Evolutionary conservation across 2,329 filamentous ascomycete genomes (phyloP).

Genomic region (Cytospora paraplurivora): DNA sequence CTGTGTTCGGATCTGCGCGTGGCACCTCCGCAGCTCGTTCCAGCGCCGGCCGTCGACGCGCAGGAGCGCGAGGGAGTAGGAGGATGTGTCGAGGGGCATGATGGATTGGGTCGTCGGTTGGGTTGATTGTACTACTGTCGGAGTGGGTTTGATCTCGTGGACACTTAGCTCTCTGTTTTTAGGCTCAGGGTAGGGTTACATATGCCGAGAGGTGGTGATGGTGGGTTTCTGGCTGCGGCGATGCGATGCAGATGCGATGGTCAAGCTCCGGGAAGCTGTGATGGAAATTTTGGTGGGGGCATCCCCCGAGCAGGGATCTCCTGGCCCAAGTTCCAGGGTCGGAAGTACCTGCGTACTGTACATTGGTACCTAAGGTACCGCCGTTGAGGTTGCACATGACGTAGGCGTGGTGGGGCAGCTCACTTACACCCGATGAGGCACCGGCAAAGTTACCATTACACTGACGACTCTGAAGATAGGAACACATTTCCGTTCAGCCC

Average conservation of each 20-base stretch:
- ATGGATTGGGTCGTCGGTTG: constrained; percentile 28
- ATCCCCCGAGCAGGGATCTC: not conserved
- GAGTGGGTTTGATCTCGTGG: not conserved
- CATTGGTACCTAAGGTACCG: not conserved
- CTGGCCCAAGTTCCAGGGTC: not conserved
- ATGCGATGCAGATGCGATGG: not conserved
- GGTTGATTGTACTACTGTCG: not conserved
- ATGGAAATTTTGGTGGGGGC: constrained; percentile 25
- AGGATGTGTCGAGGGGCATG: constrained; percentile 95
- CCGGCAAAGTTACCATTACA: not conserved
- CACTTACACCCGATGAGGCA: not conserved
- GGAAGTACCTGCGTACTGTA: not conserved
- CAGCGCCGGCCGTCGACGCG: constrained; percentile 85
- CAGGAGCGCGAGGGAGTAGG: constrained; percentile 83
- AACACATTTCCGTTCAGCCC: not conserved
- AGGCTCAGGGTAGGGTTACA: not conserved
- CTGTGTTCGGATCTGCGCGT: constrained; percentile 89
- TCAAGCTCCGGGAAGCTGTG: constrained; percentile 17
- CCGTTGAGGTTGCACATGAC: not conserved
- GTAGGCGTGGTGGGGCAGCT: not conserved
- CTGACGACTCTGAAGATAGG: not conserved
- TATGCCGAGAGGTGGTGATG: not conserved
- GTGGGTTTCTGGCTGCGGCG: not conserved
- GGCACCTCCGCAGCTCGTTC: constrained; percentile 91
- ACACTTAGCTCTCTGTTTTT: not conserved